Evolutionary conservation across 2,329 filamentous ascomycete species (phyloP).

Genomic region (Ophiostoma himal-ulmi): DNA sequence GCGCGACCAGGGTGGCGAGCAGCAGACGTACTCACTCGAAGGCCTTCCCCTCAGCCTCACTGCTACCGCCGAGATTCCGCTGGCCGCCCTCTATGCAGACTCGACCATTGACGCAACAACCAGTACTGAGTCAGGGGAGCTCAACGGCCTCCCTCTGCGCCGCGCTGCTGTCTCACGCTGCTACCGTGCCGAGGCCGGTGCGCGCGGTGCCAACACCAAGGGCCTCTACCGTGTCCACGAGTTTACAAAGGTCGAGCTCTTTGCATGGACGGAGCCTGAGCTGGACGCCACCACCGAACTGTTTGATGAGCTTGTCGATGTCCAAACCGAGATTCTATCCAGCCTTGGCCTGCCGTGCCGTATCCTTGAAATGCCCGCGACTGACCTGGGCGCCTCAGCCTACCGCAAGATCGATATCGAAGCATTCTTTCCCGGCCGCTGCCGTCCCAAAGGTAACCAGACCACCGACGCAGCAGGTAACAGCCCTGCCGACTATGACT

Average conservation of each 20-base stretch:
- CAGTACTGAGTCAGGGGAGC: slow-evolving; percentile 13
- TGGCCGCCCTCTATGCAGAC: slow-evolving; percentile 84
- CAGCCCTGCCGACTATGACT: slow-evolving; percentile 37
- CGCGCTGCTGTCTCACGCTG: slow-evolving; percentile 82
- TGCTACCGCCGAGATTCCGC: slow-evolving; percentile 88
- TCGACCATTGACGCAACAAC: slow-evolving; percentile 57
- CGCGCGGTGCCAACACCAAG: slow-evolving; percentile 83
- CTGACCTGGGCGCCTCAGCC: slow-evolving; percentile 85
- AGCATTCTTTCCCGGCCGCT: slow-evolving; percentile 81
- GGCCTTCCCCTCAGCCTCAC: slow-evolving; percentile 70
- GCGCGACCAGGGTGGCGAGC: slow-evolving; percentile 81
- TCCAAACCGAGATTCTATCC: slow-evolving; percentile 77
- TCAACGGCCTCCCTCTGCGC: slow-evolving; percentile 59
- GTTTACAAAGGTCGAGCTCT: slow-evolving; percentile 98
- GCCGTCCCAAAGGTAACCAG: slow-evolving; percentile 30
- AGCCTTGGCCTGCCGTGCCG: slow-evolving; percentile 77
- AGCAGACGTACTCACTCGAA: slow-evolving; percentile 79
- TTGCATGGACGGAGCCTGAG: slow-evolving; percentile 74
- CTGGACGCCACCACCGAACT: slow-evolving; percentile 45
- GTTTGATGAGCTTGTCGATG: slow-evolving; percentile 78
- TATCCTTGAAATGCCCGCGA: slow-evolving; percentile 84
- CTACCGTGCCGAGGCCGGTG: slow-evolving; percentile 91
- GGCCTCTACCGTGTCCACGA: slow-evolving; percentile 96
- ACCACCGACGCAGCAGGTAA: not conserved
- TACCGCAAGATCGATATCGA: slow-evolving; percentile 88